phyloP scores from a whole-genome alignment of 768 basidiomycete species.

The Lactarius indigo region DNA sequence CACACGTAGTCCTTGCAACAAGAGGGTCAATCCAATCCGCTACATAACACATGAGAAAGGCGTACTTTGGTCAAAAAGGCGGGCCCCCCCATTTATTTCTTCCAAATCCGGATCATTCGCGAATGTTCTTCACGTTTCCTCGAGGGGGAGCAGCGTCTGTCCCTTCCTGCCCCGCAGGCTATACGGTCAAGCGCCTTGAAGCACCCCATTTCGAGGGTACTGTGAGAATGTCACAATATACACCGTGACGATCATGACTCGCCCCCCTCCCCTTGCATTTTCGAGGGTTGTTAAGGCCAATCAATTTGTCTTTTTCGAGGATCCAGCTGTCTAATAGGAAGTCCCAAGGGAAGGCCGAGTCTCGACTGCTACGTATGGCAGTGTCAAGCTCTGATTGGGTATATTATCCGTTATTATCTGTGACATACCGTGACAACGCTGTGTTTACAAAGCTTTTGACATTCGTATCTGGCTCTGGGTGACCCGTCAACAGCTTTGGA shows the following conservation, averaged over 20 bases:
- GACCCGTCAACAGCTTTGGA: not conserved
- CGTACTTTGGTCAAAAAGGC: conserved; percentile 11
- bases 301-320: not conserved
- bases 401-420: conserved; percentile 7
- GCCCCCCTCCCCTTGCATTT: not conserved
- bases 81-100: not conserved
- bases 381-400: not conserved
- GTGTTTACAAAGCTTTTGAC: not conserved
- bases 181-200: conserved; percentile 1
- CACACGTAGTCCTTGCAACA: conserved; percentile 10
- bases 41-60: conserved; percentile 2
- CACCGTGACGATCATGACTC: conserved; percentile 6
- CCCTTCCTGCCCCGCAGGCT: not conserved
- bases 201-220: not conserved
- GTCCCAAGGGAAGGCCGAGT: not conserved
- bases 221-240: conserved; percentile 17
- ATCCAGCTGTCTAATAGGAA: not conserved
- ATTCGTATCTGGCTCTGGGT: not conserved
- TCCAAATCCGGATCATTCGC: not conserved
- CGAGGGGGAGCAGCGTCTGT: not conserved
- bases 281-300: not conserved
- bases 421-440: conserved; percentile 15
- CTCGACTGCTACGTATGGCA: not conserved
- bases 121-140: conserved; percentile 14
- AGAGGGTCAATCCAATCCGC: conserved; percentile 1